A percentile compares a stretch with the other conserved stretches of the same genome.
Evolutionary conservation across 441 rosid species (phyloP).

Genomic region (Gossypium trilobum): DNA sequence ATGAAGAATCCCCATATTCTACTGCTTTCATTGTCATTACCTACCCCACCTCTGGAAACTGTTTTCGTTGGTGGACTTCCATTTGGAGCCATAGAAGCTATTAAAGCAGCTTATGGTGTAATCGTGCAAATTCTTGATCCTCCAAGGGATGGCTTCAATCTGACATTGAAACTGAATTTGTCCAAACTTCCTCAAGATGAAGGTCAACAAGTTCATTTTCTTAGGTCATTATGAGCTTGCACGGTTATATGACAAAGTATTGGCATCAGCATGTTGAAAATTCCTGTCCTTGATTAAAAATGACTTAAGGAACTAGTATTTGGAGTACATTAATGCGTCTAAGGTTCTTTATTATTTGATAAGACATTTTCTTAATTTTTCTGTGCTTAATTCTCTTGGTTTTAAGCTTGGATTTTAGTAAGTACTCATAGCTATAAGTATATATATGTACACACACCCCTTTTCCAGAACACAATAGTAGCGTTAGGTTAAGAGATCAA

Average conservation of each 20-base stretch:
- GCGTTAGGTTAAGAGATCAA: neutral
- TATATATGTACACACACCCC: neutral
- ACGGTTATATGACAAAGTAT: conserved; percentile 15
- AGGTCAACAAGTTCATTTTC: conserved; percentile 53
- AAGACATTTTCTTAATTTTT: neutral
- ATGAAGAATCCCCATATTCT: conserved; percentile 66
- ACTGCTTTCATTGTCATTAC: conserved; percentile 70
- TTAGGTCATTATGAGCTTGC: conserved; percentile 43
- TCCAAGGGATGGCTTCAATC: conserved; percentile 87
- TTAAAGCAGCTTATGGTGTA: conserved; percentile 63
- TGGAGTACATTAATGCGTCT: neutral
- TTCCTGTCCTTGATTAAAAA: neutral
- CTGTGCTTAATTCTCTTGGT: neutral
- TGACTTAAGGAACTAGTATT: neutral
- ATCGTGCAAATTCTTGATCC: conserved; percentile 87
- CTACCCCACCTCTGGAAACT: conserved; percentile 75
- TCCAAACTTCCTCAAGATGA: conserved; percentile 74
- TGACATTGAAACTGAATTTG: conserved; percentile 77
- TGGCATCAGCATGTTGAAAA: conserved; percentile 10
- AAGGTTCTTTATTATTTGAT: neutral
- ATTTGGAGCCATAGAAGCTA: conserved; percentile 82
- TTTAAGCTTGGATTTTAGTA: neutral
- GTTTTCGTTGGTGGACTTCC: conserved; percentile 76
- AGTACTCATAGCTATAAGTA: neutral
- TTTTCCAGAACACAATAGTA: neutral